Evolutionary conservation across 2,329 filamentous ascomycete species (phyloP), one percentile per base, ranked within the genome.

Genomic region (Zasmidium cellare): DNA sequence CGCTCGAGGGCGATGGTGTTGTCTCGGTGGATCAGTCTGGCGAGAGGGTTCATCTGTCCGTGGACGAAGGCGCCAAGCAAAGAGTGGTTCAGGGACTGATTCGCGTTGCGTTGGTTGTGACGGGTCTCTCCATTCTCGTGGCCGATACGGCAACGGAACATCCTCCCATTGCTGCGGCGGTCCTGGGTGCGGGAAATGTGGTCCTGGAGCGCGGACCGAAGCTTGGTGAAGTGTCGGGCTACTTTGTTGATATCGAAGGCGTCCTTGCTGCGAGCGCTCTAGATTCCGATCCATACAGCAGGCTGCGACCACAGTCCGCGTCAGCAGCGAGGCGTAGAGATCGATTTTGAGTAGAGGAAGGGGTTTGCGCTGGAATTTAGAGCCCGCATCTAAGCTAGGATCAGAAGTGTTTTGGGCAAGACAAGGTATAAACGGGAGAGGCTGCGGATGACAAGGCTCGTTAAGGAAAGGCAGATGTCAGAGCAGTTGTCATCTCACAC

Each of bases 141-240:
- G 63, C 24, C 63, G 61, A 47, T 63, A 65, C 9, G 61, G 51
- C 16, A 61, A 44, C 9, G 64, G 58, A 22, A 63, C 46, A 14
- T 61, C 52, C 46, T 64, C 51, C 62, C 65, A 64, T 55, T 68
- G 64, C 35, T 14, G 35, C 35, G 7, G 35, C 16, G 35, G 35
- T 6, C 7, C 35, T 16, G 7, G 35, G 16, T 58, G 41, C 52
- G 18, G 50, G 35, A 23, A 31, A 31, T 1, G 7, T 23, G n/a
- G 50, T 9, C 16, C 31, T 44, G 50, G 35, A 45, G 16, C 5
- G 12, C 16, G 35, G 35, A 41, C 7, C n/a, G 35, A 41, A 5
- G 38, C 12, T 28, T 46, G 41, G 23, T n/a, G 51, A n/a, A 31
- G 44, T 7, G 41, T 22, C 3, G 41, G 46, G 14, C 18, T 25